Evolutionary conservation across 2,329 filamentous ascomycete species (phyloP).

Genomic region (Fusarium musae): DNA sequence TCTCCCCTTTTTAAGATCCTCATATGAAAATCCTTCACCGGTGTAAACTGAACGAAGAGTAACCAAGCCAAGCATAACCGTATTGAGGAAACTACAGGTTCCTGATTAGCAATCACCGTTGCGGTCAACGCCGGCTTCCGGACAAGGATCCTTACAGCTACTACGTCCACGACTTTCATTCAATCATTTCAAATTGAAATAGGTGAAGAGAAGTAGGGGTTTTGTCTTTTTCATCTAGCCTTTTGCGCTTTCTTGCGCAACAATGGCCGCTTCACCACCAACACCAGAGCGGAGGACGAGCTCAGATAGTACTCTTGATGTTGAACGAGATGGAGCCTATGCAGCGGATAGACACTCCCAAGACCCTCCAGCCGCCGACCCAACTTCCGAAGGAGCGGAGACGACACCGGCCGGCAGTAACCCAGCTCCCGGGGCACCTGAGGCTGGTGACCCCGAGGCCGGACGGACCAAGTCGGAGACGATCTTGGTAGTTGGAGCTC

Average conservation of each 20-base stretch:
- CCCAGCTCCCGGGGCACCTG: constrained; percentile 17
- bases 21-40: background rate
- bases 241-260: constrained; percentile 5
- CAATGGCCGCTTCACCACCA: constrained; percentile 25
- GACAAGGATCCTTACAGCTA: constrained; percentile 14
- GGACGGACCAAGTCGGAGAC: constrained; percentile 53
- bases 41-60: background rate
- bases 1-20: background rate
- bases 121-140: constrained; percentile 36
- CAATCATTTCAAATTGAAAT: background rate
- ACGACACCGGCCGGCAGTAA: constrained; percentile 12
- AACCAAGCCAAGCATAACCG: background rate
- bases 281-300: constrained; percentile 39
- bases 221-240: background rate
- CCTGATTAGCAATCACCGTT: constrained; percentile 33
- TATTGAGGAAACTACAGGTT: background rate
- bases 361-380: constrained; percentile 7
- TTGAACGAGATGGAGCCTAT: constrained; percentile 39
- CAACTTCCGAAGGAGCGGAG: constrained; percentile 18
- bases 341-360: background rate
- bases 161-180: constrained; percentile 23
- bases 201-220: background rate
- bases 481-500: constrained; percentile 53
- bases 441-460: constrained; percentile 47
- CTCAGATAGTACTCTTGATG: constrained; percentile 46